Base-by-base conservation (phyloP, 2,329 filamentous ascomycete species). In the Verticillium albo-atrum region DNA sequence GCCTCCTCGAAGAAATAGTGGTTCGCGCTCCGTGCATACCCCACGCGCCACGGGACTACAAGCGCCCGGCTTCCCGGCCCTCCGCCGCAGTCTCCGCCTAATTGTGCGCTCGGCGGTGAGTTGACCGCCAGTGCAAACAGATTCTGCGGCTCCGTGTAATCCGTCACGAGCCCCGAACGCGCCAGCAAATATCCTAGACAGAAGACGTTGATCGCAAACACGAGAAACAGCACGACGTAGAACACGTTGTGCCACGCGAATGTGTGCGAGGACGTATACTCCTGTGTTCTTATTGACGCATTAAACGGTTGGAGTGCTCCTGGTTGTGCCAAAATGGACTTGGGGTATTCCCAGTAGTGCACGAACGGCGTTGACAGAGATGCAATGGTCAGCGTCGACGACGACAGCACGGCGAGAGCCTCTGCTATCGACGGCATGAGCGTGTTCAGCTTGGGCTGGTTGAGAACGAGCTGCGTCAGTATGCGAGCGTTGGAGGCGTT, bases 111-210 rank as follows among this genome's bases (percentile, higher is more conserved):
- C 3, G 75, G 74, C 1, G 77, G 74, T 57, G 74, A 76, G 68
- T 92, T 92, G 57, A 93, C 78, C 2, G 89, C 88, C 0, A 92
- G 73, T 0, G 86, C 79, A 66, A 93, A 92, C 2, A 92, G 75
- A 68, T 92, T 92, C 58, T 88, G 85, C 1, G 90, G 89, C 67
- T 94, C 90, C 0, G 87, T 90, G 68, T 89, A 92, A 74, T 94
- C 91, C 1, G 89, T 92, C 7, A 94, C 84, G 25, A 91, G 81
- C 1, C 84, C 83, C 0, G 76, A 76, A 6, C 76, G 69, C 63
- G 81, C 77, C 54, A 83, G 68, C 56, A 88, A 70, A 72, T 91
- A 92, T 2, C 76, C 67, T 0, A 91, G 74, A 59, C 88, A 89
- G 42, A 88, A 75, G 27, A 87, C 61, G 68, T 90, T 92, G 66